A percentile compares a stretch with the other conserved stretches of the same genome.
Evolutionary conservation across 805 yeast species (phyloP).

Genomic region (Yamadazyma takamatsuzukensis): DNA sequence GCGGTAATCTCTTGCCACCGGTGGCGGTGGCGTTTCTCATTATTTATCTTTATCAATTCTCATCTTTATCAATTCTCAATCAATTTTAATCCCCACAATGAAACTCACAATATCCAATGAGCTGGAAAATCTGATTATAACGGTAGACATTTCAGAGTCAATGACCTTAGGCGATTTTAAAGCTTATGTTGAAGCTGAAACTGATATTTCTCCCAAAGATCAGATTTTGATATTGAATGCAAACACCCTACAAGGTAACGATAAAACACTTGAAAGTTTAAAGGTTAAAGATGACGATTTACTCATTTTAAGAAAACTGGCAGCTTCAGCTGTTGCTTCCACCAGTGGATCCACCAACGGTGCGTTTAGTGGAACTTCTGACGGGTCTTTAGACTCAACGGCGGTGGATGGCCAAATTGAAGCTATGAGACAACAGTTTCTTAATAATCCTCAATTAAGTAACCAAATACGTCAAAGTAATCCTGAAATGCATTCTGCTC

Average conservation of each 20-base stretch:
- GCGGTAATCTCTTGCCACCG: background rate
- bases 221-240: constrained; percentile 53
- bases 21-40: no score
- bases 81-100: constrained; percentile 18
- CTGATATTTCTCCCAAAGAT: constrained; percentile 43
- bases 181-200: constrained; percentile 71
- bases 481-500: constrained; percentile 46
- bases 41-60: background rate
- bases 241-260: constrained; percentile 25
- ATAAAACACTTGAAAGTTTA: constrained; percentile 41
- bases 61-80: background rate
- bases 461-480: constrained; percentile 32
- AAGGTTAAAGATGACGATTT: constrained; percentile 58
- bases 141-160: constrained; percentile 63
- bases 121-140: constrained; percentile 21
- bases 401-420: constrained; percentile 38
- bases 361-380: background rate
- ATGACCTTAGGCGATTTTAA: constrained; percentile 64
- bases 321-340: constrained; percentile 7
- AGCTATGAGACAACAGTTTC: constrained; percentile 44
- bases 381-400: constrained; percentile 2
- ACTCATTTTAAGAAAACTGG: constrained; percentile 34
- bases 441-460: constrained; percentile 38
- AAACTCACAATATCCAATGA: constrained; percentile 24
- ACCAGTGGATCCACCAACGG: background rate